These are phyloP conservation scores for Metarhizium anisopliae DNA, from an alignment of 2,329 filamentous ascomycete genomes.

Conservation along the genomic window DNA sequence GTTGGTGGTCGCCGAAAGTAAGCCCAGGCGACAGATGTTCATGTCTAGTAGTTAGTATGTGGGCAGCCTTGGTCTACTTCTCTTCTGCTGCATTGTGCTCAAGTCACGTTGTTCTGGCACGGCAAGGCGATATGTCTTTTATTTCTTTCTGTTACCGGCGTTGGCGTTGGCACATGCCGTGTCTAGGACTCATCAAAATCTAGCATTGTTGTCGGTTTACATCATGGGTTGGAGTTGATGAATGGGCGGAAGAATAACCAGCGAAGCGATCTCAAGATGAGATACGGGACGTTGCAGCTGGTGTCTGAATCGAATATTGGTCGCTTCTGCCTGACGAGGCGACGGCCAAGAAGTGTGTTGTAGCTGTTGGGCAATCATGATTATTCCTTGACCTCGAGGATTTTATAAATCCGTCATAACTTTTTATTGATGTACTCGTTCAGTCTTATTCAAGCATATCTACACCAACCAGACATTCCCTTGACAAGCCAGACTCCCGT, in stretches of 20 bases:
- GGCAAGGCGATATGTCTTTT: not conserved
- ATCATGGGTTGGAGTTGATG: not conserved
- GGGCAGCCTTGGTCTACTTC: not conserved
- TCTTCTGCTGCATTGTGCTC: not conserved
- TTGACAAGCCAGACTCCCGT: not conserved
- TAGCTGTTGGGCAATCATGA: not conserved
- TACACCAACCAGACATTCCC: too few relatives aligned
- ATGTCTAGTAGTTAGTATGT: not conserved
- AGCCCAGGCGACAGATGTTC: slow-evolving; percentile 1
- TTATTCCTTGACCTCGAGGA: not conserved
- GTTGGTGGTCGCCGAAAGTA: slow-evolving; percentile 42
- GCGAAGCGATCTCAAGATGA: not conserved
- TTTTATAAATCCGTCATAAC: not conserved
- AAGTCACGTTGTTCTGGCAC: not conserved
- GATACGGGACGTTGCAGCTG: not conserved
- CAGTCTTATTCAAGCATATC: not conserved
- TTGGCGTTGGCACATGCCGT: slow-evolving; percentile 2
- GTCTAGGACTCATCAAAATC: not conserved
- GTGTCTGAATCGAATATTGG: not conserved
- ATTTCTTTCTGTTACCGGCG: not conserved
- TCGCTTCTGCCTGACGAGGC: not conserved
- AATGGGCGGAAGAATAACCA: not conserved
- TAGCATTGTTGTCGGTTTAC: not conserved
- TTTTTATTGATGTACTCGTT: not conserved
- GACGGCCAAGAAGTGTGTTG: not conserved